These are phyloP conservation scores for Monosporascus ibericus DNA, from an alignment of 2,329 filamentous ascomycete species.

Conservation along the genomic window DNA sequence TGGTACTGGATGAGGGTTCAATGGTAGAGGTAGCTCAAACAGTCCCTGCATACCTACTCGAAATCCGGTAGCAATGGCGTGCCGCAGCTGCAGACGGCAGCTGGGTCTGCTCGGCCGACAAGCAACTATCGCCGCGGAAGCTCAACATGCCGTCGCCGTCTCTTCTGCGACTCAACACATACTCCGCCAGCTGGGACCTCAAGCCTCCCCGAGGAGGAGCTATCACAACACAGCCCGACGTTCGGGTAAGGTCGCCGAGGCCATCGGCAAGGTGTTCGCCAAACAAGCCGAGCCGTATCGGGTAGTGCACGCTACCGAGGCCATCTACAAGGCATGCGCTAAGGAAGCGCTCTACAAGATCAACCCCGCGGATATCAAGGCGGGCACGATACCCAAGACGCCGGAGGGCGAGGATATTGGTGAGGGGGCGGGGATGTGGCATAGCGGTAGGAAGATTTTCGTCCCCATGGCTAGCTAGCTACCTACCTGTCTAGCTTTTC, in stretches of 20 bases:
- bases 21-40: conserved; percentile 1
- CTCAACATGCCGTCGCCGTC: conserved; percentile 9
- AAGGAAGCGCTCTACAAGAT: conserved; percentile 71
- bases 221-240: conserved; percentile 32
- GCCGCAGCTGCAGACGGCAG: conserved; percentile 42
- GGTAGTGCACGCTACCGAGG: conserved; percentile 72
- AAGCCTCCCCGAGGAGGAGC: conserved; percentile 20
- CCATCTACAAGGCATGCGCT: conserved; percentile 70
- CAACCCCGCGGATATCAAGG: conserved; percentile 58
- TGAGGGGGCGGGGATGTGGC: conserved; percentile 70
- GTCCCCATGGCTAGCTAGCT: neutral
- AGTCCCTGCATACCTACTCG: neutral
- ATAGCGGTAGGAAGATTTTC: conserved; percentile 55
- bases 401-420: conserved; percentile 80
- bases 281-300: conserved; percentile 51
- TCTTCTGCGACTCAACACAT: conserved; percentile 3
- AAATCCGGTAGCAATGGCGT: conserved; percentile 34
- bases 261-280: conserved; percentile 17
- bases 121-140: conserved; percentile 14
- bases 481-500: neutral
- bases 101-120: conserved; percentile 25
- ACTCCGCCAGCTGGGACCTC: conserved; percentile 2
- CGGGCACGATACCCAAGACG: conserved; percentile 62
- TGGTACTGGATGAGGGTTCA: conserved; percentile 3
- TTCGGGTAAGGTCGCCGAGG: conserved; percentile 17